These are phyloP conservation scores for Diplodia mutila DNA, from an alignment of 2,329 filamentous ascomycete genomes.

Conservation along the genomic window DNA sequence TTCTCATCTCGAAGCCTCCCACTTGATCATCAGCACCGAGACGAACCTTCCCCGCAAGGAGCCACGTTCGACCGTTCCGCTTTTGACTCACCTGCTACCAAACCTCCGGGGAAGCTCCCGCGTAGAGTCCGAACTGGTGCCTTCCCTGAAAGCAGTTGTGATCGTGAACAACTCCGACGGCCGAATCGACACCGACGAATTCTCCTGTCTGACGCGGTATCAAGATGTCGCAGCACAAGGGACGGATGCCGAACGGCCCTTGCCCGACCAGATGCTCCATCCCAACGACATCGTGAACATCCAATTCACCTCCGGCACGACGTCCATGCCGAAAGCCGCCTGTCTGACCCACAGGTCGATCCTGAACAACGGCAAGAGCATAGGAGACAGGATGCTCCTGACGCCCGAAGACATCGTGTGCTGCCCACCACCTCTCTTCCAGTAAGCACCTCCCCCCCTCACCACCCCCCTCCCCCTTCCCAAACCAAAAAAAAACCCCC, in stretches of 20 bases:
- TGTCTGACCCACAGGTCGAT: conserved; percentile 85
- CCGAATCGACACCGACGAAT: conserved; percentile 50
- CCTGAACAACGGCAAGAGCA: conserved; percentile 86
- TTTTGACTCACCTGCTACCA: conserved; percentile 59
- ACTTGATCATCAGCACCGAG: conserved; percentile 84
- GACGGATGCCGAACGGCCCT: background rate
- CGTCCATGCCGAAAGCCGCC: conserved; percentile 85
- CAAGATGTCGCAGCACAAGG: conserved; percentile 36
- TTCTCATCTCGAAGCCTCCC: conserved; percentile 70
- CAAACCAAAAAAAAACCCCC: no score
- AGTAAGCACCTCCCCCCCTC: conserved; percentile 39
- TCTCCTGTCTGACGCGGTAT: conserved; percentile 48
- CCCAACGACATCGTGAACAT: conserved; percentile 84
- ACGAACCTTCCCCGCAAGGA: conserved; percentile 75
- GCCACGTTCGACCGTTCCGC: conserved; percentile 62
- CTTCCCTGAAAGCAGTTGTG: conserved; percentile 71
- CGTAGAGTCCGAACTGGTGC: conserved; percentile 62
- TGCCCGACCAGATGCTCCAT: conserved; percentile 54
- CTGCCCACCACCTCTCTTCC: conserved; percentile 62
- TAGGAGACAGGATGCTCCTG: conserved; percentile 83
- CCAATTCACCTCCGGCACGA: conserved; percentile 97
- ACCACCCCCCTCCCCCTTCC: no score
- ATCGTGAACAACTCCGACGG: conserved; percentile 76
- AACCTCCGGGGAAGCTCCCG: conserved; percentile 47
- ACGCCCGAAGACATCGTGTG: conserved; percentile 70